These are phyloP conservation scores for Hypoxylon sp. DNA, from an alignment of 2,329 filamentous ascomycete genomes.

Conservation along the genomic window DNA sequence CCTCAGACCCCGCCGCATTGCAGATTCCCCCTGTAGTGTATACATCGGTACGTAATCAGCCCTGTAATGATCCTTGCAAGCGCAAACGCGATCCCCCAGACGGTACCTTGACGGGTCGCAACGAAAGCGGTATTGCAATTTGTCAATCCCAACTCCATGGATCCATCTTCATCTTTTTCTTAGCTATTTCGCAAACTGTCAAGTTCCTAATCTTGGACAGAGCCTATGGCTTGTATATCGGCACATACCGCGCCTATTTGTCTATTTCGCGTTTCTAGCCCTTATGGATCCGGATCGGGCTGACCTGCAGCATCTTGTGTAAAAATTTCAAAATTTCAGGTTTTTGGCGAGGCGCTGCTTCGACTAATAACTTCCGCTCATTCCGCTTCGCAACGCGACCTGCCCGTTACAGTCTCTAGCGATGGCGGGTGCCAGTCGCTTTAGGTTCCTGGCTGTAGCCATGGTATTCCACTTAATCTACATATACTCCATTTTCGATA, in stretches of 20 bases:
- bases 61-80: slow-evolving; percentile 43
- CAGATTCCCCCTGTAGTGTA: neutral
- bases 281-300: slow-evolving; percentile 27
- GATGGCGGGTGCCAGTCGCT: slow-evolving; percentile 74
- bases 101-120: slow-evolving; percentile 38
- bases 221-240: slow-evolving; percentile 33
- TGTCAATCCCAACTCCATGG: slow-evolving; percentile 30
- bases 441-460: slow-evolving; percentile 89
- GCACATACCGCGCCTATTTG: slow-evolving; percentile 14
- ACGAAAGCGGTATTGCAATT: slow-evolving; percentile 22
- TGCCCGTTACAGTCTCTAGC: slow-evolving; percentile 27
- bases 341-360: slow-evolving; percentile 25
- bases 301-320: slow-evolving; percentile 23
- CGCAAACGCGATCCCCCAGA: slow-evolving; percentile 37
- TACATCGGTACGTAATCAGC: slow-evolving; percentile 35
- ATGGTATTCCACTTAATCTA: slow-evolving; percentile 95
- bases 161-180: slow-evolving; percentile 7
- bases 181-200: slow-evolving; percentile 14
- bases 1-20: slow-evolving; percentile 19
- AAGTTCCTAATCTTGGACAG: slow-evolving; percentile 8
- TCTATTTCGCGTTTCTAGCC: slow-evolving; percentile 12
- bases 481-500: slow-evolving; percentile 96
- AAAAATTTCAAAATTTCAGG: slow-evolving; percentile 20
- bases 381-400: slow-evolving; percentile 37
- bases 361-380: slow-evolving; percentile 17